Percentiles rank a stretch among this genome's conserved stretches.
These are phyloP conservation scores for Sisymbrium altissimum DNA, from an alignment of 345 rosid species.

Conservation along the genomic window DNA sequence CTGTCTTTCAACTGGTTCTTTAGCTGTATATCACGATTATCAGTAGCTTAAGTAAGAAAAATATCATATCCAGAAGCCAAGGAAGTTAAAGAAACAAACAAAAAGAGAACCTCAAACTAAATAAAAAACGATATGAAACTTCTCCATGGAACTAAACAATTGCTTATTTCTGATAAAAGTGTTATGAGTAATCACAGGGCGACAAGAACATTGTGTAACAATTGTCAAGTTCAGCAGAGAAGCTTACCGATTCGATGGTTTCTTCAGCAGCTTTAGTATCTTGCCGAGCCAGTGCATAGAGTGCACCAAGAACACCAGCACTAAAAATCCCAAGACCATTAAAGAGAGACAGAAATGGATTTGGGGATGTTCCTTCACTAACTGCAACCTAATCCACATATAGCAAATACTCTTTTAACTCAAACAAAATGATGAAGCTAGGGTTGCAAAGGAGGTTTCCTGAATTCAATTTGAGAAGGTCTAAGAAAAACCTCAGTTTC, in stretches of 20 bases:
- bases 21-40: constrained; percentile 46
- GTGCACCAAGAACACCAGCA: constrained; percentile 75
- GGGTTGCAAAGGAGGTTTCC: constrained; percentile 2
- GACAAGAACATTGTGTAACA: background rate
- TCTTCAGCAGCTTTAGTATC: constrained; percentile 53
- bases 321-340: constrained; percentile 79
- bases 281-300: constrained; percentile 67
- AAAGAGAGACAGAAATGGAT: constrained; percentile 60
- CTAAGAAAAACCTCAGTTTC: constrained; percentile 48
- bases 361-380: constrained; percentile 41
- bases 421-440: background rate
- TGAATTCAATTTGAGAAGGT: constrained; percentile 26
- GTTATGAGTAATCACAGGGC: background rate
- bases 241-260: constrained; percentile 68
- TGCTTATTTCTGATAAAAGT: background rate
- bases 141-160: background rate
- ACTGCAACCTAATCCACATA: constrained; percentile 41
- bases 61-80: background rate
- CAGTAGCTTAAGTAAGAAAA: background rate
- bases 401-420: background rate
- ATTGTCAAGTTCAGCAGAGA: constrained; percentile 20
- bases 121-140: background rate
- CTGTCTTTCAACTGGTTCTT: constrained; percentile 57
- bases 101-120: background rate
- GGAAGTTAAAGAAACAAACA: background rate